Evolutionary conservation across 352 stramenopile species (phyloP), one percentile per base, ranked within the genome.

Genomic region (Thalassiosira mediterranea): DNA sequence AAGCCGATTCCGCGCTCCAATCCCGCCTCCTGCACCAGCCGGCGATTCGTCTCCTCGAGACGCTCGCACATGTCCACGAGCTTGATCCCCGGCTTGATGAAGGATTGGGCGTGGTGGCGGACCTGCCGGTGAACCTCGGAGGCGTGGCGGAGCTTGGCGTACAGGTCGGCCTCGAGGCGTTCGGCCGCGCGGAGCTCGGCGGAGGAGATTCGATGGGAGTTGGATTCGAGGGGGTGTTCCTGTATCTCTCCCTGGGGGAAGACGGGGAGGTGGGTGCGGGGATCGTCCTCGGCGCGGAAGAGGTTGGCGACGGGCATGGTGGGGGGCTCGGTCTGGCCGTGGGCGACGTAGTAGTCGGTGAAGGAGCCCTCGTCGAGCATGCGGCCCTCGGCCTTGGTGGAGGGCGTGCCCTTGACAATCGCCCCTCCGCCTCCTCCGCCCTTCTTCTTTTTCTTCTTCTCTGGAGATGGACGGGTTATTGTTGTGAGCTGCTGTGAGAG

Each of bases 1-100:
- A 97, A 98, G 0, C 82, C 96, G 76, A 97, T 98, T 62, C 95
- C 96, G 21, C 88, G 68, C 31, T 94, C 73, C 66, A 98, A 90
- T 34, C 97, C 97, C 21, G 89, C 79, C 82, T 99, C 97, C 67
- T 94, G 85, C 1, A 98, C 93, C 4, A 99, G 79, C 68, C 97
- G 88, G 1, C 96, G 89, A 90, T 98, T 98, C 82, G 97, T 98
- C 65, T 98, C 95, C 86, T 99, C 96, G 0, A 99, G 81, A 48
- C 92, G 79, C 72, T 95, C 91, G 83, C 96, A 99, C 88, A 99
- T 94, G 76, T 99, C 97, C 17, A 93, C 93, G 25, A 99, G 84
- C 69, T 96, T 95, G 29, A 99, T 94, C 17, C 96, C 97, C 0
- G 97, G 97, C 80, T 98, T 97, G 57, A 98, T 97, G 63, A 98